Percentiles rank a stretch among this genome's conserved stretches.
phyloP scores from a whole-genome alignment of 2,329 filamentous ascomycete species.

The Colletotrichum costaricense region DNA sequence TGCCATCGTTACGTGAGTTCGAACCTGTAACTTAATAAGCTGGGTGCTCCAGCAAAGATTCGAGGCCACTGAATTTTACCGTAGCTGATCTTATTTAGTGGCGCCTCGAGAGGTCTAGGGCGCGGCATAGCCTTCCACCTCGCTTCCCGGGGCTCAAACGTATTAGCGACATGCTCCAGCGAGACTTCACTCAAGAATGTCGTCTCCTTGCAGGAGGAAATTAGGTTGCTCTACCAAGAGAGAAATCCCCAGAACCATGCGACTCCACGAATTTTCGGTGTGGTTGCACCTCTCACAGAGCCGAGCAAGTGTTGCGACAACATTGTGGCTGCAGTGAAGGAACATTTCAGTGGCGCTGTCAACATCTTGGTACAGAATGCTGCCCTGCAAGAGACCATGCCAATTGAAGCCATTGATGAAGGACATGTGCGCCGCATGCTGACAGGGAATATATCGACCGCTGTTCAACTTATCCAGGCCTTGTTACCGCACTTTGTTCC shows the following conservation, averaged over 20 bases:
- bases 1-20: background rate
- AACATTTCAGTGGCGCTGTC: background rate
- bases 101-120: background rate
- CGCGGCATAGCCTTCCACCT: background rate
- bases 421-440: background rate
- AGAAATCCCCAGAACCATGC: background rate
- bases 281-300: background rate
- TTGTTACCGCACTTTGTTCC: background rate
- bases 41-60: too few species aligned
- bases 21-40: too few species aligned
- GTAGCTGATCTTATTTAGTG: background rate
- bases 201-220: background rate
- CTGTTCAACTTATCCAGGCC: background rate
- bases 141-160: background rate
- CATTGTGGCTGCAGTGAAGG: background rate
- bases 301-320: background rate
- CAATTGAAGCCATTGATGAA: background rate
- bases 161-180: background rate
- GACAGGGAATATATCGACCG: background rate
- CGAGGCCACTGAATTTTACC: background rate
- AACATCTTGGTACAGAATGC: background rate
- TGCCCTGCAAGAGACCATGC: background rate
- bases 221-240: background rate
- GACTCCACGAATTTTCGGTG: background rate
- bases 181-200: background rate